phyloP scores from a whole-genome alignment of 176 grass and related monocot species.

The Pontederia crassipes region DNA sequence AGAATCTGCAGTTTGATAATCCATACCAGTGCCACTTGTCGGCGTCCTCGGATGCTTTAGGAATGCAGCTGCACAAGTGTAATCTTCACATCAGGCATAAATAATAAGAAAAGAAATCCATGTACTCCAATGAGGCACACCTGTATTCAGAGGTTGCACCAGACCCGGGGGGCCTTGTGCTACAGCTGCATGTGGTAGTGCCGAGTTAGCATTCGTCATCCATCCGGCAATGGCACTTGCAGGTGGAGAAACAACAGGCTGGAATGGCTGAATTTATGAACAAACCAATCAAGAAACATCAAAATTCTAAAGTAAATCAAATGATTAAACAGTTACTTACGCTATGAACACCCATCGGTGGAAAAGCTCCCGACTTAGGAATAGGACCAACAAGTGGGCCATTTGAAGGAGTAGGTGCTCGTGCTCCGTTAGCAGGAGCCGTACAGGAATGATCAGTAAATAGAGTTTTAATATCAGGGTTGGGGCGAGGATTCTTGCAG shows the following conservation, averaged over 20 bases:
- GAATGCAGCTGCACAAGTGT: constrained; percentile 67
- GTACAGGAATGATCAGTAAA: constrained; percentile 98
- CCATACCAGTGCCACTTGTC: constrained; percentile 67
- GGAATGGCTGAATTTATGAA: constrained; percentile 67
- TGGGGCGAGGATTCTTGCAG: constrained; percentile 97
- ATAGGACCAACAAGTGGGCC: constrained; percentile 92
- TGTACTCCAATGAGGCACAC: constrained; percentile 27
- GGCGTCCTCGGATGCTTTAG: constrained; percentile 89
- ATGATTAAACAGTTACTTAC: constrained; percentile 27
- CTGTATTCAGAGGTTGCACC: constrained; percentile 73
- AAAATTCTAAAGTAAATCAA: constrained; percentile 1
- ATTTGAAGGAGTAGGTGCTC: constrained; percentile 68
- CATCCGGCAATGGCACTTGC: constrained; percentile 93
- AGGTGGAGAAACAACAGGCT: constrained; percentile 87
- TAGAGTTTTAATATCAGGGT: constrained; percentile 98
- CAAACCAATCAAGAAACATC: constrained; percentile 6
- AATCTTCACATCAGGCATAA: constrained; percentile 10
- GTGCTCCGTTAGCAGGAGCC: constrained; percentile 71
- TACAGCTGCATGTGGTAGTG: constrained; percentile 66
- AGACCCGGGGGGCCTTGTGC: constrained; percentile 84
- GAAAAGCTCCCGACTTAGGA: constrained; percentile 82
- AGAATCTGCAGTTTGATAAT: constrained; percentile 97
- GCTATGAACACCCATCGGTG: constrained; percentile 81
- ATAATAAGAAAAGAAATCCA: constrained; percentile 2
- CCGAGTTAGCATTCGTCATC: constrained; percentile 93